A percentile compares a stretch with the other conserved stretches of the same genome.
Evolutionary conservation across 2,329 filamentous ascomycete genomes (phyloP).

Genomic region (Aspergillus terreus): DNA sequence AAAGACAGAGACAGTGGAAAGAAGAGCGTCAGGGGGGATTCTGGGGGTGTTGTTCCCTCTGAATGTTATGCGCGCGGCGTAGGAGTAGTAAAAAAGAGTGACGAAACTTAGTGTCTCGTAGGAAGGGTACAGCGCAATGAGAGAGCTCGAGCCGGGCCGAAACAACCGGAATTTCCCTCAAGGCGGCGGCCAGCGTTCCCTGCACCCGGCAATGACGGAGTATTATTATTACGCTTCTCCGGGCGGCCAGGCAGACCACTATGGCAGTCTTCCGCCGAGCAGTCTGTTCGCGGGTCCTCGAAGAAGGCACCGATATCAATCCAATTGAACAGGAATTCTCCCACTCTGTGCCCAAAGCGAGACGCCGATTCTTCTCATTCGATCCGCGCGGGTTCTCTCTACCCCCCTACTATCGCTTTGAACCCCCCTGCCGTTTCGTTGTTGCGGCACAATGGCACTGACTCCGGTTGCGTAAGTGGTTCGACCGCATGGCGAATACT

Average conservation of each 20-base stretch:
- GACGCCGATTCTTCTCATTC: too few relatives aligned
- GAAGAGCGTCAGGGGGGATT: too few relatives aligned
- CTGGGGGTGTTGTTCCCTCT: too few relatives aligned
- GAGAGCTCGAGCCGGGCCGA: slow-evolving; percentile 22
- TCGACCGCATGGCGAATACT: not conserved
- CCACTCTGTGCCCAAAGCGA: too few relatives aligned
- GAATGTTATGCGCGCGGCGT: too few relatives aligned
- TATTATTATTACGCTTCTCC: slow-evolving; percentile 33
- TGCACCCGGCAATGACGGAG: slow-evolving; percentile 26
- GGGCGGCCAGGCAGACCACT: slow-evolving; percentile 14
- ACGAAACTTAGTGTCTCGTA: slow-evolving; percentile 11
- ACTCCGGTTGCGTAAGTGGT: slow-evolving; percentile 37
- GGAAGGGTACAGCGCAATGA: not conserved
- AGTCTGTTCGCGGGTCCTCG: not conserved
- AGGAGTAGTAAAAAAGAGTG: slow-evolving; percentile 6
- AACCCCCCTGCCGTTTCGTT: not conserved
- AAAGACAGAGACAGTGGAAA: not conserved
- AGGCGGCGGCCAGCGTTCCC: slow-evolving; percentile 12
- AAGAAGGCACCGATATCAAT: too few relatives aligned
- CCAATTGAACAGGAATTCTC: too few relatives aligned
- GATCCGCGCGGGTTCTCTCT: not conserved
- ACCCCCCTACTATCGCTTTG: not conserved
- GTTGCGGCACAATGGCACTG: slow-evolving; percentile 29
- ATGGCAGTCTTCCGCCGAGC: slow-evolving; percentile 18
- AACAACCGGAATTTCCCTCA: slow-evolving; percentile 27